Base-by-base conservation (phyloP, 2,329 filamentous ascomycete species). In the Helicocarpus griseus region DNA sequence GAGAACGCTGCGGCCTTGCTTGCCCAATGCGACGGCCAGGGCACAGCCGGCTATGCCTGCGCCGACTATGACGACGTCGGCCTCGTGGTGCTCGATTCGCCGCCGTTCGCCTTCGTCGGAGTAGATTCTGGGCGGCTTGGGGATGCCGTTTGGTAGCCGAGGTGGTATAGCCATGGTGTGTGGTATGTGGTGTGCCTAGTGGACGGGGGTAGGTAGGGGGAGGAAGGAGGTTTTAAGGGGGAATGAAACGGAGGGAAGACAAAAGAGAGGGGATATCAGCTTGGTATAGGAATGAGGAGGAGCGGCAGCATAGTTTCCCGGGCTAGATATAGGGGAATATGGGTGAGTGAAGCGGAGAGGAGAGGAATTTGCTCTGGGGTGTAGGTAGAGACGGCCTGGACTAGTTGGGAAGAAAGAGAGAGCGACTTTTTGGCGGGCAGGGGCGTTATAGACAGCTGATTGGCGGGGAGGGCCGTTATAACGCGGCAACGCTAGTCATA, bases 1-100 rank as follows among this genome's bases (percentile, higher is more conserved):
- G 24, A 97, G 78, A 24, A 98, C 90, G 66, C 87, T 94, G 56
- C 93, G 83, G 50, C 89, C 90, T 72, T 97, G 93, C 61, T 86
- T 84, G 53, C 87, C 90, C 43, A 97, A 78, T 21, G 91, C 82
- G 57, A 84, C 86, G 17, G 93, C 91, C 21, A 89, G 76, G 19
- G 90, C 87, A 68, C 89, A 95, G 38, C 93, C 93, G 56, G 95
- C 81, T 53, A 97, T 79, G 51, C 93, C 93, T 2, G 89, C 93
- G 58, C 93, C 93, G 35, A 98, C 85, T 49, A 98, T 85, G 39
- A 97, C 87, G 33, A 95, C 83, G 63, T 98, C 93, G 56, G 78
- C 79, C 60, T 83, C 78, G 60, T 83, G 79, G 68, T 82, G 77
- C 38, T 74, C 62, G 41, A 66, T 65, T 59, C 79, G 68, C 56